Evolutionary conservation across 371 early-diverging fungal species (phyloP).

Genomic region (Mycotypha africana): DNA sequence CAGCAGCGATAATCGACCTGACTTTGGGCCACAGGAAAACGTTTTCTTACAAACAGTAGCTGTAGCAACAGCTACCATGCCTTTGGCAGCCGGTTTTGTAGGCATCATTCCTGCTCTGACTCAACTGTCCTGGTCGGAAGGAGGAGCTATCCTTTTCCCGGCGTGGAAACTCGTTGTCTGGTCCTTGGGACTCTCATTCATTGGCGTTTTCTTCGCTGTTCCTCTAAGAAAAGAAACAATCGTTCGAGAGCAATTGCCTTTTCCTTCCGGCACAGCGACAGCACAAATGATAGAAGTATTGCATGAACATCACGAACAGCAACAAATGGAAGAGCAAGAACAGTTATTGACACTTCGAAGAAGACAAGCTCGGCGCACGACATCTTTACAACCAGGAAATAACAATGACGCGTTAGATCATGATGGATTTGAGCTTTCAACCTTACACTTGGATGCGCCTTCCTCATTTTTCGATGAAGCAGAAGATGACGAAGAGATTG

Average conservation of each 20-base stretch:
- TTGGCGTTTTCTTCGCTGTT: slow-evolving; percentile 85
- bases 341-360: not conserved
- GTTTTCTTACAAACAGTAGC: slow-evolving; percentile 74
- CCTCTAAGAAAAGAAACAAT: slow-evolving; percentile 75
- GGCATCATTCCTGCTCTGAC: slow-evolving; percentile 69
- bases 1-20: not conserved
- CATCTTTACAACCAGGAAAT: too few species aligned
- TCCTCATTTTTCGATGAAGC: not conserved
- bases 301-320: slow-evolving; percentile 33
- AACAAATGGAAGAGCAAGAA: too few species aligned
- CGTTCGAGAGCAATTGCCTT: slow-evolving; percentile 69
- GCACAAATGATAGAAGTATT: slow-evolving; percentile 78
- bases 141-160: slow-evolving; percentile 34
- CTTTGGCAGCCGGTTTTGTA: slow-evolving; percentile 70
- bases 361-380: not conserved
- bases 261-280: slow-evolving; percentile 82
- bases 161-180: slow-evolving; percentile 58
- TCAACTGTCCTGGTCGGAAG: slow-evolving; percentile 50
- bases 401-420: not conserved
- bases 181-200: slow-evolving; percentile 74
- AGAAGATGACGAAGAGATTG: not conserved
- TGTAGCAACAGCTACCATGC: slow-evolving; percentile 84
- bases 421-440: not conserved
- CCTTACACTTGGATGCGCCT: not conserved
- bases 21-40: slow-evolving; percentile 73